Base-by-base conservation (phyloP, 1,284 basidiomycete species). In the Sporisorium exsertum region DNA sequence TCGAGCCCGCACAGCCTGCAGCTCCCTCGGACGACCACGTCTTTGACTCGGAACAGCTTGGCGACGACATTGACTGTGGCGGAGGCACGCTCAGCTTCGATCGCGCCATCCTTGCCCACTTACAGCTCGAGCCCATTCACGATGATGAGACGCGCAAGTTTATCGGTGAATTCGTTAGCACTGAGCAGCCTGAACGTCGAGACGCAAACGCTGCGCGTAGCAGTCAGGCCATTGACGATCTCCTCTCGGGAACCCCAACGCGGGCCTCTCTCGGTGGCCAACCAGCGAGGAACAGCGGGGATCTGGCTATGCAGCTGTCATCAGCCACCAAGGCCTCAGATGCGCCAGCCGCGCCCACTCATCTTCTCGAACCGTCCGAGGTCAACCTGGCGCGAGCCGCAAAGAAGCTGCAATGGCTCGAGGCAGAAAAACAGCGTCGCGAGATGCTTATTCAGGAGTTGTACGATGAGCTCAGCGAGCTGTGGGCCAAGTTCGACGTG, bases 401-500 rank as follows among this genome's bases (percentile, higher is more conserved):
- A 3, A 58, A 56, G 18, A 73, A 64, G 54, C 40, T 68, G 8
- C 58, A 66, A 18, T 70, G 64, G 63, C 73, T 85, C 26, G 81
- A 83, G 49, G 59, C 60, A 15, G 82, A 83, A 49, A 84, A 81
- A 71, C 54, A 63, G 37, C 55, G 74, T 37, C 72, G 84, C 24
- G 82, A 83, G 62, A 66, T 71, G 53, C 62, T 70, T 47, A 84
- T 85, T 46, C 84, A 85, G 65, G 58, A 74, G 12, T 61, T 83
- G 7, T 85, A 84, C 66, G 84, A 85, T 58, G 82, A 85, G 64
- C 73, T 85, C 24, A 77, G 72, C 56, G 77, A 77, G 65, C 73
- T 85, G n/a, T 85, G 84, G 84, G 72, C 71, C 63, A 72, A 78
- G 12, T 84, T 83, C 42, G 83, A 82, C 40, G 83, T 83, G n/a